Conservation (phyloP, 345 rosid genomes). For the Alliaria petiolata region DNA sequence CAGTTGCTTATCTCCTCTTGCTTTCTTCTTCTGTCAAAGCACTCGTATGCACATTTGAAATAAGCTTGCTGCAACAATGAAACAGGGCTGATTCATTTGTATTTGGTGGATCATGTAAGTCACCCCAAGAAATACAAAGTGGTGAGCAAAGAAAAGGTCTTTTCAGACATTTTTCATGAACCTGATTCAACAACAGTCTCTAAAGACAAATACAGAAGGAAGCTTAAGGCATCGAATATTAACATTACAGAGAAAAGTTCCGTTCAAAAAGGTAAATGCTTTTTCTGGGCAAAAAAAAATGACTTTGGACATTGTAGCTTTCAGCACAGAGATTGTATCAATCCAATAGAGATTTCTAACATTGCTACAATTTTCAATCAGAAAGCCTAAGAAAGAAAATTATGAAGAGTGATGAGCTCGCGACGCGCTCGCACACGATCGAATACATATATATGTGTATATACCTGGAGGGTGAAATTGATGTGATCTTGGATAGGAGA, state of each 20-base stretch:
- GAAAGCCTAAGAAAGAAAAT: neutral
- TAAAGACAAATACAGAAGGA: neutral
- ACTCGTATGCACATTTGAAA: constrained; percentile 87
- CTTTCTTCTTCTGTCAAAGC: constrained; percentile 75
- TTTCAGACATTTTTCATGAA: too few species aligned
- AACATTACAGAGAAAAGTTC: too few species aligned
- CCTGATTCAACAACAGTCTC: neutral
- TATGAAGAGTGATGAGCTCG: neutral
- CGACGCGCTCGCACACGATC: neutral
- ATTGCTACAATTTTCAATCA: neutral
- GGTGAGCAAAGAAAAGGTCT: neutral
- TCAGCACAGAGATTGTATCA: neutral
- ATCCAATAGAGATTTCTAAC: neutral
- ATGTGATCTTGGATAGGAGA: constrained; percentile 77
- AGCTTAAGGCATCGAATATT: neutral
- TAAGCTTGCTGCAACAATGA: constrained; percentile 76
- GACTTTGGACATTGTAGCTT: neutral
- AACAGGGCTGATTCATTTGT: neutral
- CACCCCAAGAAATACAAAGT: neutral
- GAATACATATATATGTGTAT: neutral
- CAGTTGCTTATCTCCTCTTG: constrained; percentile 80
- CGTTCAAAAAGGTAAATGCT: neutral
- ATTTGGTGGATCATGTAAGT: neutral
- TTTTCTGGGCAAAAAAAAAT: neutral
- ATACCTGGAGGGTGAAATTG: constrained; percentile 89